These are phyloP conservation scores for Penicillium dipodomyicola DNA, from an alignment of 495 filamentous ascomycete genomes.

Conservation along the genomic window DNA sequence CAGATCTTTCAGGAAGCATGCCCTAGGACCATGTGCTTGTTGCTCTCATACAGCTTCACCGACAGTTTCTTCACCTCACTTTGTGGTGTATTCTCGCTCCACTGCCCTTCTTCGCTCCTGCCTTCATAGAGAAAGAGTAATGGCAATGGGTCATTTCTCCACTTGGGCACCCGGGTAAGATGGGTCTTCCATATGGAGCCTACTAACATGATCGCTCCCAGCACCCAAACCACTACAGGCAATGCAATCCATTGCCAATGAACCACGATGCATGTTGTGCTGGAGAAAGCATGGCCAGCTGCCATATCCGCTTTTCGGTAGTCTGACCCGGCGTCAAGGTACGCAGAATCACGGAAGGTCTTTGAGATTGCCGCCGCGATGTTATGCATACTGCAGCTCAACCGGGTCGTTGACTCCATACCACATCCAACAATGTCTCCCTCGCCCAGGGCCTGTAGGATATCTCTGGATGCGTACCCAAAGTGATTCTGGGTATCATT, in stretches of 20 bases:
- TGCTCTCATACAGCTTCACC: too few relatives aligned
- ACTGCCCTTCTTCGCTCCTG: too few relatives aligned
- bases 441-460: too few relatives aligned
- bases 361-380: constrained; percentile 20
- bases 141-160: constrained; percentile 13
- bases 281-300: not conserved
- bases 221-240: constrained; percentile 17
- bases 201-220: constrained; percentile 6
- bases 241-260: constrained; percentile 21
- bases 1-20: too few relatives aligned
- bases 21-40: too few relatives aligned
- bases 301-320: not conserved
- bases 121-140: not conserved
- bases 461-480: too few relatives aligned
- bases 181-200: constrained; percentile 16
- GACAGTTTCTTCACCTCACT: too few relatives aligned
- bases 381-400: constrained; percentile 15
- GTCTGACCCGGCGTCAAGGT: not conserved
- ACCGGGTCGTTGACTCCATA: too few relatives aligned
- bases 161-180: not conserved
- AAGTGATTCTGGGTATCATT: too few relatives aligned
- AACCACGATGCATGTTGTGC: constrained; percentile 8
- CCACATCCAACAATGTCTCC: too few relatives aligned
- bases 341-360: constrained; percentile 13
- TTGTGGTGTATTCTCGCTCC: too few relatives aligned